These are phyloP conservation scores for Suhomyces maxii DNA, from an alignment of 1,139 yeast genomes.

Conservation along the genomic window DNA sequence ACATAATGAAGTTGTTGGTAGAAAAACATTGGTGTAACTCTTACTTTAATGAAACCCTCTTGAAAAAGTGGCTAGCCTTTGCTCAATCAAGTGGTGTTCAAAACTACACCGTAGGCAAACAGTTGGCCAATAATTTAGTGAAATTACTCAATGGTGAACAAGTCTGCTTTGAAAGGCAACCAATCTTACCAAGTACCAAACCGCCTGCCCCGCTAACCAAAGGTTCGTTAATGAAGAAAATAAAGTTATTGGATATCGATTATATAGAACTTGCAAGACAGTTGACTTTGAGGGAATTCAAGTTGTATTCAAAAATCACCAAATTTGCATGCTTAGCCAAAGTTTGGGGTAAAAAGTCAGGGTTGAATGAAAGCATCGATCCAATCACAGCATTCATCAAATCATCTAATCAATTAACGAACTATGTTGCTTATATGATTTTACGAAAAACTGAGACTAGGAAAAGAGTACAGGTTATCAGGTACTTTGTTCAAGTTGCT, in stretches of 20 bases:
- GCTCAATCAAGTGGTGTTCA: conserved; percentile 50
- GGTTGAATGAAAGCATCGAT: conserved; percentile 52
- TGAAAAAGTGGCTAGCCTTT: conserved; percentile 58
- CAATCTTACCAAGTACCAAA: conserved; percentile 28
- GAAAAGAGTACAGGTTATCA: conserved; percentile 68
- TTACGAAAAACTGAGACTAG: conserved; percentile 61
- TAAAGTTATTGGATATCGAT: conserved; percentile 66
- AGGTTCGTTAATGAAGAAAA: conserved; percentile 35
- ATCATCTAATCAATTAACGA: conserved; percentile 82
- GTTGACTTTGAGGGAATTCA: conserved; percentile 76
- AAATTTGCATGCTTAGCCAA: conserved; percentile 77
- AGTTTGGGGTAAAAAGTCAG: conserved; percentile 73
- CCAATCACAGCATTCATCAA: conserved; percentile 66
- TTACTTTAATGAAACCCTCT: conserved; percentile 51
- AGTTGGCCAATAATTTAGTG: conserved; percentile 26
- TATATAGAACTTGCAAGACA: conserved; percentile 81
- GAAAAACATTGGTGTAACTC: conserved; percentile 78
- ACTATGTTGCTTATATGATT: conserved; percentile 80
- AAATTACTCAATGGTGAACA: conserved; percentile 34
- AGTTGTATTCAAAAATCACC: conserved; percentile 64
- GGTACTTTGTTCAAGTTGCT: conserved; percentile 79
- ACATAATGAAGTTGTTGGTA: conserved; percentile 68
- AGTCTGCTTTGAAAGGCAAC: conserved; percentile 32
- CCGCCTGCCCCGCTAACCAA: conserved; percentile 47
- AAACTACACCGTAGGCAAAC: conserved; percentile 37